Evolutionary conservation across 2,329 filamentous ascomycete species (phyloP), one percentile per base, ranked within the genome.

Genomic region (Hymenoscyphus infarciens): DNA sequence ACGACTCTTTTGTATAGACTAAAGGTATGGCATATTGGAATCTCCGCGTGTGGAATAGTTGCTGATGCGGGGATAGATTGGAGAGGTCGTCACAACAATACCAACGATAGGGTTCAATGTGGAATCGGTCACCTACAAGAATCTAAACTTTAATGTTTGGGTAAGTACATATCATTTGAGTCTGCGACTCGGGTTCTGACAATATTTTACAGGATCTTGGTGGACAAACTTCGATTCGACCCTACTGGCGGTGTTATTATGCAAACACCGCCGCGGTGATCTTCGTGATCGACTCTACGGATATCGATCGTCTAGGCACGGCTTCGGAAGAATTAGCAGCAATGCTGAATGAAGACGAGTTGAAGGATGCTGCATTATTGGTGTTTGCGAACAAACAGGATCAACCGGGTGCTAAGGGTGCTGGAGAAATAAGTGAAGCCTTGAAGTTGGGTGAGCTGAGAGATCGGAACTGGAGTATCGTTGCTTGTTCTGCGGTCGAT

Each of bases 301-400:
- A 99, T 82, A 96, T 98, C 74, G 94, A 98, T 74, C 90, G 95
- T 67, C 80, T 99, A 68, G 88, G 92, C 68, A 99, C 93, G 22
- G 95, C 95, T 2, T 88, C 92, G 2, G 95, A 98, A 75, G 95
- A 99, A 78, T 80, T 99, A 61, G 85, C 89, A 62, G 91, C 93
- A 16, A 99, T 99, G 95, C 79, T 99, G 67, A 96, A 96, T 74
- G 95, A 99, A 78, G 95, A 98, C 68, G 94, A 99, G 78, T 83
- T 99, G 61, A 90, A 92, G 74, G 95, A 98, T 74, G 94, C 95
- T 13, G 88, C 92, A 25, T 80, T 99, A 61, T 80, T 99, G 61
- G 95, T 99, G 11, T 99, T 98, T 77, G 95, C 95, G 73, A 99
- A 99, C 80, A 99, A 99, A 81, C 95, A 99, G 77, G 95, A 99